Conservation (phyloP, 2,329 filamentous ascomycete species). For the Paramyrothecium sp. region DNA sequence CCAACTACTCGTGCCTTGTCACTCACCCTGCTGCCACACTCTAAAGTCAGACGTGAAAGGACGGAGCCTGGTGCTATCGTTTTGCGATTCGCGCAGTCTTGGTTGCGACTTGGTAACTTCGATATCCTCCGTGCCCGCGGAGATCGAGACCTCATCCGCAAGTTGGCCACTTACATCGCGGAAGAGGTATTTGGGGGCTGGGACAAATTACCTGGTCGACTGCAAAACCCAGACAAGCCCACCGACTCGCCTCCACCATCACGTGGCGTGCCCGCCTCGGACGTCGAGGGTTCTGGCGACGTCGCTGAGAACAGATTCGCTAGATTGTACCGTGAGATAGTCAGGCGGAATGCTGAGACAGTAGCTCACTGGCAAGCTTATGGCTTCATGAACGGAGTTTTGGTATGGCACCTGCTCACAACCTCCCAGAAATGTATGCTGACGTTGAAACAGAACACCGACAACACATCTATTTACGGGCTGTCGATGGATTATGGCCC, state of each 20-base stretch:
- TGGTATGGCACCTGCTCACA: conserved; percentile 37
- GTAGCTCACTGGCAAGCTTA: conserved; percentile 97
- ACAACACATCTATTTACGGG: conserved; percentile 91
- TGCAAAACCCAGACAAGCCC: conserved; percentile 50
- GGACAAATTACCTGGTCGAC: conserved; percentile 71
- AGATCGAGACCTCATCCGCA: conserved; percentile 71
- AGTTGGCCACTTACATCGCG: conserved; percentile 77
- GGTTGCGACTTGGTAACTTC: conserved; percentile 93
- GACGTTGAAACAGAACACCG: conserved; percentile 64
- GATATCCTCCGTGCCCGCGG: conserved; percentile 83
- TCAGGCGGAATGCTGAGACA: conserved; percentile 78
- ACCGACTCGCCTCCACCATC: conserved; percentile 37
- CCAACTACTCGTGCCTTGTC: conserved; percentile 85
- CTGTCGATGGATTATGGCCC: conserved; percentile 93
- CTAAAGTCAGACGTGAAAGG: conserved; percentile 73
- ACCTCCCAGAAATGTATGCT: conserved; percentile 9
- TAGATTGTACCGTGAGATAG: conserved; percentile 83
- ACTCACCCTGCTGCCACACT: conserved; percentile 72
- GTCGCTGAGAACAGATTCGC: conserved; percentile 82
- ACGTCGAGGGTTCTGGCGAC: conserved; percentile 65
- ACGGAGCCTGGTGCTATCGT: conserved; percentile 92
- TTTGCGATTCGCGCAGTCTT: conserved; percentile 83
- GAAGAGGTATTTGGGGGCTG: conserved; percentile 87
- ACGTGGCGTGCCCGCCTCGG: conserved; percentile 53
- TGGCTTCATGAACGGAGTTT: conserved; percentile 97